A percentile compares a stretch with the other conserved stretches of the same genome.
phyloP scores from a whole-genome alignment of 768 basidiomycete species.

The Trichaptum fuscoviolaceum region DNA sequence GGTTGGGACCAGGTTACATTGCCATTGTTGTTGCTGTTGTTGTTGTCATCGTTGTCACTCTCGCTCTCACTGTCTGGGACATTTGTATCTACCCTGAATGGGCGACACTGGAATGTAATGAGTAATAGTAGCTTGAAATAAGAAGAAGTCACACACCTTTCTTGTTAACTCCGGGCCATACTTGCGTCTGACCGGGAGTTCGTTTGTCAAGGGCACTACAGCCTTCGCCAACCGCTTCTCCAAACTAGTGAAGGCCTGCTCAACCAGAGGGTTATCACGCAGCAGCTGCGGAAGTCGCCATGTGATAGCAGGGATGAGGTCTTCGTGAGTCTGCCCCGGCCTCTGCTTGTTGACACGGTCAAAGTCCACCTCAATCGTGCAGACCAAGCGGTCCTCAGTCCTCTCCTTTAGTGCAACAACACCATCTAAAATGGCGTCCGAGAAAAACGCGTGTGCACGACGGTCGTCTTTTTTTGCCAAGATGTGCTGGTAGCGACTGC shows the following conservation, averaged over 20 bases:
- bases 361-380: not conserved
- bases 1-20: no score
- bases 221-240: not conserved
- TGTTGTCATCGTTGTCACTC: no score
- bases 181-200: not conserved
- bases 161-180: not conserved
- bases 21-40: no score
- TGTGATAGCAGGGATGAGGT: not conserved
- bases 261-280: not conserved
- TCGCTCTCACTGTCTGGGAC: no score
- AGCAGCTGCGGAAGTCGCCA: not conserved
- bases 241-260: not conserved
- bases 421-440: not conserved
- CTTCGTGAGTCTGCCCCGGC: not conserved
- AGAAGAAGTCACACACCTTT: not conserved
- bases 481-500: not conserved
- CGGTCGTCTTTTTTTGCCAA: not conserved
- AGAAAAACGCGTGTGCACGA: not conserved
- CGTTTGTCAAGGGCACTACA: not conserved
- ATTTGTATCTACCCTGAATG: no score
- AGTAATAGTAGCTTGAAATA: not conserved
- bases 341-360: not conserved
- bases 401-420: not conserved
- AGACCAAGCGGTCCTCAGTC: not conserved
- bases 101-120: no score